phyloP scores from a whole-genome alignment of 148 eudicot species.

The Persicaria maculosa region DNA sequence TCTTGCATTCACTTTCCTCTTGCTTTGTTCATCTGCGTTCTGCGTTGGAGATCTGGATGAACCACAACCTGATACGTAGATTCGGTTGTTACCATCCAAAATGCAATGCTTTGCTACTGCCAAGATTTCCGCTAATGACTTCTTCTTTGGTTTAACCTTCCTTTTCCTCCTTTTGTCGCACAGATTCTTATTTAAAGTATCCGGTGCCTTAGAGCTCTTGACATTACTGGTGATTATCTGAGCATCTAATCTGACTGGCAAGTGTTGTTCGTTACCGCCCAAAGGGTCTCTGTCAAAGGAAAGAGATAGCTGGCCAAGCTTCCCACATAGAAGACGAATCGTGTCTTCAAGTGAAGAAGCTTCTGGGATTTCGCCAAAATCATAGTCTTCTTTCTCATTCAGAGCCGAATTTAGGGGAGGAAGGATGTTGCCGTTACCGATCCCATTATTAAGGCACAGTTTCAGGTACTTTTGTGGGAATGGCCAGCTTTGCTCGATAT shows the following conservation, averaged over 20 bases:
- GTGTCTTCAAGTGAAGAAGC: not conserved
- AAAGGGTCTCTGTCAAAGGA: not conserved
- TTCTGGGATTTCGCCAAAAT: not conserved
- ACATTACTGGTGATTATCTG: not conserved
- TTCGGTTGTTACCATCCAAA: conserved; percentile 12
- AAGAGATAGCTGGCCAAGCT: conserved; percentile 2
- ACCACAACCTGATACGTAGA: not conserved
- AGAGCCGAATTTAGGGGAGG: conserved; percentile 15
- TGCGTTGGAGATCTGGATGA: not conserved
- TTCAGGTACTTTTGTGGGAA: conserved; percentile 20
- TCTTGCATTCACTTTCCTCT: not conserved
- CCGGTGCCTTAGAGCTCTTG: not conserved
- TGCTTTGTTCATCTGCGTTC: not conserved
- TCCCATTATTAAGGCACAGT: conserved; percentile 17
- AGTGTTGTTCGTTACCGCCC: not conserved
- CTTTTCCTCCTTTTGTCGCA: conserved; percentile 9
- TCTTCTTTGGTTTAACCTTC: conserved; percentile 17
- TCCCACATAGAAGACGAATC: not conserved
- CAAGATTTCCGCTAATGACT: conserved; percentile 21
- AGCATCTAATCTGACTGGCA: not conserved
- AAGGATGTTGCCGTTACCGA: conserved; percentile 15
- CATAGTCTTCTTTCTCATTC: not conserved
- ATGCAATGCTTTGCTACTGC: conserved; percentile 23
- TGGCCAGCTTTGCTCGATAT: conserved; percentile 20
- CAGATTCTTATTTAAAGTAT: not conserved